Conservation (phyloP, 768 basidiomycete genomes). For the Dentipellis sp. region DNA sequence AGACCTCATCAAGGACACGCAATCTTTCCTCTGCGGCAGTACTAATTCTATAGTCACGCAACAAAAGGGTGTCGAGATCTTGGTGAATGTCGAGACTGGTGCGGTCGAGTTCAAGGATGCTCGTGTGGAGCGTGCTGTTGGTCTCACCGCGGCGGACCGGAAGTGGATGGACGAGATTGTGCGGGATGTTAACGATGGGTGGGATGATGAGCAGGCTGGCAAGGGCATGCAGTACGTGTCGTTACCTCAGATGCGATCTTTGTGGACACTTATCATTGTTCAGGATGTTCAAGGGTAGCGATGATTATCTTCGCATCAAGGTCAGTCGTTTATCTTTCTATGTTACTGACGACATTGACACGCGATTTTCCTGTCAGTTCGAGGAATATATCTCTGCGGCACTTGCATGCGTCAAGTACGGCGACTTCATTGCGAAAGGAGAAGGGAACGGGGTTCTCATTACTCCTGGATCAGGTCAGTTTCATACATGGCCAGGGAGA, state of each 20-base stretch:
- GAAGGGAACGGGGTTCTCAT: slow-evolving; percentile 57
- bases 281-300: slow-evolving; percentile 86
- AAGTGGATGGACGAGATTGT: slow-evolving; percentile 98
- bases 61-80: slow-evolving; percentile 82
- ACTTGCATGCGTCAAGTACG: slow-evolving; percentile 82
- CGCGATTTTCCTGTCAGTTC: slow-evolving; percentile 36
- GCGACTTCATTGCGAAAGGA: slow-evolving; percentile 71
- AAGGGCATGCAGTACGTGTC: slow-evolving; percentile 52
- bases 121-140: slow-evolving; percentile 65
- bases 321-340: slow-evolving; percentile 26
- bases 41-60: slow-evolving; percentile 95
- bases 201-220: slow-evolving; percentile 55
- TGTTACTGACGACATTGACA: not conserved
- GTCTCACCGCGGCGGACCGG: slow-evolving; percentile 84
- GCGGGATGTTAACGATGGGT: slow-evolving; percentile 75
- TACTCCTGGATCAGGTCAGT: slow-evolving; percentile 46
- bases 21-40: slow-evolving; percentile 87
- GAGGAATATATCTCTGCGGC: slow-evolving; percentile 93
- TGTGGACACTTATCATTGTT: not conserved
- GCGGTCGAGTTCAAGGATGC: slow-evolving; percentile 82
- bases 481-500: not conserved
- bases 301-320: slow-evolving; percentile 88
- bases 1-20: slow-evolving; percentile 72
- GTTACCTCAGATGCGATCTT: not conserved
- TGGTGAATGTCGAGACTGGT: slow-evolving; percentile 86